Evolutionary conservation across 2,329 filamentous ascomycete genomes (phyloP), one percentile per base, ranked within the genome.

Genomic region (Fusarium oligoseptatum): DNA sequence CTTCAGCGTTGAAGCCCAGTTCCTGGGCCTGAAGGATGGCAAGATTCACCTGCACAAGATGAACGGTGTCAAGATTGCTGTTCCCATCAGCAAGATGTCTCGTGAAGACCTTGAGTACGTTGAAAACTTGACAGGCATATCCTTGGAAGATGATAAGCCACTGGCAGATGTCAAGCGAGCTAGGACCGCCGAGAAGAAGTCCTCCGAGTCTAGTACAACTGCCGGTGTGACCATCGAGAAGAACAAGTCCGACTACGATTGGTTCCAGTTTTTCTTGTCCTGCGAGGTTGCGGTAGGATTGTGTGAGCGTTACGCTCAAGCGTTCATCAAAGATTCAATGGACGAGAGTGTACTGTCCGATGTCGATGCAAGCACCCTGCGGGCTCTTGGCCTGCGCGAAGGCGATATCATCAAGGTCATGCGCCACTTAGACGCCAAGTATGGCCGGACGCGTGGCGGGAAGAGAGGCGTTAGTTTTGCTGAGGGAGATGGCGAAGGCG

Each of bases 11-110:
- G 97, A 98, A 76, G 97, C 97, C 17, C 95, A 99, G 81, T 99
- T 98, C 80, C 91, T 99, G 61, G 96, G 95, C 32, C 89, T 98
- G 62, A 95, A 95, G 82, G 97, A 98, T 81, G 95, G 95, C 73
- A 98, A 98, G 84, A 97, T 99, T 75, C 97, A 99, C 83, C 87
- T 99, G 24, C 97, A 99, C 87, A 99, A 99, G 86, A 89, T 95
- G 84, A 99, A 99, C 81, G 97, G 97, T 41, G 95, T 99, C 78
- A 98, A 98, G 84, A 99, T 99, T 83, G 97, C 97, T 10, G 97
- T 99, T 5, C 97, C 97, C 3, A 91, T 98, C 32, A 88, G 91
- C 43, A 99, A 99, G 82, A 99, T 99, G 97, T 97, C 96, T 1
- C 88, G 95, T 48, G 94, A 96, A 80, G 97, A 99, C 83, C 88